These are phyloP conservation scores for Themeda triandra DNA, from an alignment of 176 grass and related monocot species.

Conservation along the genomic window DNA sequence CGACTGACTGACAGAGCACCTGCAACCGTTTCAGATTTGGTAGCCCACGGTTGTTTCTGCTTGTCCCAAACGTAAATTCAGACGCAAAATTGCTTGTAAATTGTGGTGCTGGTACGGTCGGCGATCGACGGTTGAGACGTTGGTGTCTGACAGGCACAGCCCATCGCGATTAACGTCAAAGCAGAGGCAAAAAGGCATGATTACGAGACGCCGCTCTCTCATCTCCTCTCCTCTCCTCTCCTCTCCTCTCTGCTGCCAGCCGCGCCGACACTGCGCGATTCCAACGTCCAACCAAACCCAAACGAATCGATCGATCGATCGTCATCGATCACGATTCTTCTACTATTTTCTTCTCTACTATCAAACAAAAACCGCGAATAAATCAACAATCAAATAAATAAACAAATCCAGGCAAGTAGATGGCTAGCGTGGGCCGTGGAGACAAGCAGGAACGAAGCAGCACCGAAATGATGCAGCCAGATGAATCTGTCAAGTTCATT, in stretches of 20 bases:
- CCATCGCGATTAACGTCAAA: neutral
- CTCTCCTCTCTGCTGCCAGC: too few relatives aligned
- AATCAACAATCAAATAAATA: neutral
- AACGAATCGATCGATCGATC: neutral
- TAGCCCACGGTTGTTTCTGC: neutral
- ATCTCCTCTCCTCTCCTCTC: too few relatives aligned
- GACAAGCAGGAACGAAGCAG: slow-evolving; percentile 6
- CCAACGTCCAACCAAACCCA: slow-evolving; percentile 35
- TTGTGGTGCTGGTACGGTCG: too few relatives aligned
- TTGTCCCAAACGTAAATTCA: neutral
- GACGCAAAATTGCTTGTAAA: too few relatives aligned
- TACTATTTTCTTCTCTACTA: neutral
- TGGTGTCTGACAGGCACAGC: slow-evolving; percentile 3
- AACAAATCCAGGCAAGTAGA: neutral
- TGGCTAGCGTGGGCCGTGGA: neutral
- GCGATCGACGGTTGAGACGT: slow-evolving; percentile 33
- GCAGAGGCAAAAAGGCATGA: neutral
- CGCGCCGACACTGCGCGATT: slow-evolving; percentile 28
- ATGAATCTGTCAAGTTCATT: too few relatives aligned
- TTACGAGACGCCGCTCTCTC: neutral
- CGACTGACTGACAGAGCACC: too few relatives aligned
- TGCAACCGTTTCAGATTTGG: neutral
- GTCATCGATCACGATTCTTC: neutral
- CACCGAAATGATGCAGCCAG: neutral
- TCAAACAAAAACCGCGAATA: neutral